Base-by-base conservation (phyloP, 1,139 yeast species). In the Saccharomyces pastorianus region DNA sequence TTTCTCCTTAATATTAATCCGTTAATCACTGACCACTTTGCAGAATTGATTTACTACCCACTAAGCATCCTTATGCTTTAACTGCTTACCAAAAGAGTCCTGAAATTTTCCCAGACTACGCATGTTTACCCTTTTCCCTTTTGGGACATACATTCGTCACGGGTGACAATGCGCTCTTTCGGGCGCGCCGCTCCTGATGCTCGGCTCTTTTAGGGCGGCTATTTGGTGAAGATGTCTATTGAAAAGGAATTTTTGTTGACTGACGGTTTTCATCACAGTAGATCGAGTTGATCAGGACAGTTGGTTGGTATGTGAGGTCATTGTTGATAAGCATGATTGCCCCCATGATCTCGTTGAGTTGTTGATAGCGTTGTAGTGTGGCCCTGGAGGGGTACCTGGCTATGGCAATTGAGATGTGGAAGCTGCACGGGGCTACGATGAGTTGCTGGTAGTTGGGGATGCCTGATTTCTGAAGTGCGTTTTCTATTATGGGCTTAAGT, bases 81-180 rank as follows among this genome's bases (percentile, higher is more conserved):
- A 8, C 8, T 34, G 23, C 23, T 14, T 3, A 34, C 42, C 42
- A 34, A 34, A 34, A 34, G 42, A 34, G 42, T 34, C 20, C 42
- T 34, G 42, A 34, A 34, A 34, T 34, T 34, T 34, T 34, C 42
- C 42, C 42, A 6, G 20, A 4, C 42, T 34, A 6, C 20, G 2
- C 13, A 34, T 34, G 42, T 52, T 52, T 52, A 52, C 28, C 28
- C 14, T 42, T 48, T 50, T 49, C 55, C 52, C 26, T 25, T 49
- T 50, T 31, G n/a, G 47, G 55, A 48, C 46, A 26, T 17, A 2
- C 14, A 13, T 11, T 20, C 32, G 48, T 34, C 8, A 2, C 1
- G 2, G 42, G 23, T 34, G 42, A 34, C 4, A 14, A 17, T 34
- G 3, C 11, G 13, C 6, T 34, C 20, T 3, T n/a, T 14, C 8